These are phyloP conservation scores for Stellera chamaejasme DNA, from an alignment of 345 rosid species.

Conservation along the genomic window DNA sequence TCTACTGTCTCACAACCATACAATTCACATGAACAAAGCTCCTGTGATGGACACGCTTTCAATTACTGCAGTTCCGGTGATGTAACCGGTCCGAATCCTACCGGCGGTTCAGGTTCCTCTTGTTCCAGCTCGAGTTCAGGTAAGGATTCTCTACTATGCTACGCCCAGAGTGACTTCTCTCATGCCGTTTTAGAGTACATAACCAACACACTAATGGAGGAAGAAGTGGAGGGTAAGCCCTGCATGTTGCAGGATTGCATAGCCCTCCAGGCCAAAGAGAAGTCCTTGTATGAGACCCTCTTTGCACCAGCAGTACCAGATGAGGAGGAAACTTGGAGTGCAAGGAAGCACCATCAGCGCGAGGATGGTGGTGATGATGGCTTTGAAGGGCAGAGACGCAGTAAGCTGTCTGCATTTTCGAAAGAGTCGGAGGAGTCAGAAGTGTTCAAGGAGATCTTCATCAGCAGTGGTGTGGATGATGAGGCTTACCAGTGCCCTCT, in stretches of 20 bases:
- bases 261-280: slow-evolving; percentile 53
- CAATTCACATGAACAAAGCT: slow-evolving; percentile 11
- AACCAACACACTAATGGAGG: slow-evolving; percentile 46
- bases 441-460: slow-evolving; percentile 11
- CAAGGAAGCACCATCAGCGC: slow-evolving; percentile 8
- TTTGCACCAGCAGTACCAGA: background rate
- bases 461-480: slow-evolving; percentile 4
- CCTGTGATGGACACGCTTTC: slow-evolving; percentile 12
- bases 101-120: slow-evolving; percentile 1
- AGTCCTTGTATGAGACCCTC: slow-evolving; percentile 30
- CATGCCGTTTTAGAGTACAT: slow-evolving; percentile 25
- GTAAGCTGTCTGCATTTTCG: slow-evolving; percentile 3
- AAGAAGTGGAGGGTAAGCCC: slow-evolving; percentile 33
- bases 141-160: slow-evolving; percentile 24
- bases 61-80: background rate
- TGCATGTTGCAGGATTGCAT: slow-evolving; percentile 43
- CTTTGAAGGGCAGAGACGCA: slow-evolving; percentile 13
- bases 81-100: slow-evolving; percentile 2
- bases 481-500: slow-evolving; percentile 14
- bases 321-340: background rate
- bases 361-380: background rate
- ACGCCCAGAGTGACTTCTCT: slow-evolving; percentile 4
- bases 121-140: slow-evolving; percentile 10
- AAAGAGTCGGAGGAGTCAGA: slow-evolving; percentile 9
- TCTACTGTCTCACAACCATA: no score